Evolutionary conservation across 2,329 filamentous ascomycete species (phyloP), one percentile per base, ranked within the genome.

Genomic region (Myrmaecium sp.): DNA sequence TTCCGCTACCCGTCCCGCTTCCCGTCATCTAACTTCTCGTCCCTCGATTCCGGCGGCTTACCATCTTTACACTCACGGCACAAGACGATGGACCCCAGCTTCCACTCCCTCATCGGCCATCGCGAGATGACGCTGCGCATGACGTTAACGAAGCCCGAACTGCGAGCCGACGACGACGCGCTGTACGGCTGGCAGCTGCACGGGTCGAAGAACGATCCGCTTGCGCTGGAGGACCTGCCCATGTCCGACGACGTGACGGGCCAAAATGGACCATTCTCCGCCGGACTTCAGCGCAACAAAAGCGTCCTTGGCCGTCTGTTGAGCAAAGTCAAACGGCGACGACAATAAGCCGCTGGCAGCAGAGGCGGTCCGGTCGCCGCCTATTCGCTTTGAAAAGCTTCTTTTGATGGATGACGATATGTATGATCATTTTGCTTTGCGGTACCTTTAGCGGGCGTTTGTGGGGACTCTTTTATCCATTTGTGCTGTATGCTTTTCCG

Each of bases 91-190:
- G 30, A 33, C 10, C 12, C 30, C 8, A 32, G 21, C 13, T 16
- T 33, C 11, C 32, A 33, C 18, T 60, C 59, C 4, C 54, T 66
- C 2, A 56, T 63, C 0, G 62, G 65, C 17, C 75, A 69, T 29
- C 68, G 84, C 17, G 84, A 95, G 50, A 94, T 94, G 84, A 95
- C 89, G 3, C 56, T 95, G 25, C 79, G 84, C 25, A 92, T 95
- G 83, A 95, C 86, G 0, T 64, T 95, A 29, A 95, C 89, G 3
- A 65, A 84, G 24, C 80, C 83, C 0, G 86, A 95, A 46, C 63
- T 95, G 25, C 73, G 83, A 21, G 74, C 74, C 4, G 63, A 74
- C 34, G 77, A 86, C 34, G 69, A 75, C 7, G 63, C 74, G 33
- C 62, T 80, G 10, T 80, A 83, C 40, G 71, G 71, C 21, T 79